Base-by-base conservation (phyloP, 2,329 filamentous ascomycete species). In the Ciborinia camelliae region DNA sequence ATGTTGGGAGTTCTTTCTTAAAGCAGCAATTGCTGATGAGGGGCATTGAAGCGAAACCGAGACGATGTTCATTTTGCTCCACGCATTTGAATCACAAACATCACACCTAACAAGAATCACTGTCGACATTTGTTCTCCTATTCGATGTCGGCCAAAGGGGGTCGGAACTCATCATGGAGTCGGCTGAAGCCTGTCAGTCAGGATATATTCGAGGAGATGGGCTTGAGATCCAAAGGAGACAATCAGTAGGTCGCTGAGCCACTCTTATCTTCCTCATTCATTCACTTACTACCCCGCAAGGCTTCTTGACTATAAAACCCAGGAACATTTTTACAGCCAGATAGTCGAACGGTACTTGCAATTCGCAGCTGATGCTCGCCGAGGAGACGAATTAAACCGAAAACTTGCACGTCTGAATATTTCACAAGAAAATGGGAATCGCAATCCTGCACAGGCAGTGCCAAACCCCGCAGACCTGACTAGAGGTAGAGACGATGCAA, bases 161-260 rank as follows among this genome's bases (percentile, higher is more conserved):
- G 68, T 69, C 77, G 79, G 66, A 73, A 77, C 47, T 72, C 75
- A 48, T 84, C 86, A 55, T 91, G 89, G 86, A 85, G 84, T 66
- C 83, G 90, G 68, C 80, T 96, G 68, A 92, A 90, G 76, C 89
- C 90, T 15, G 83, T 88, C 66, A 85, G 89, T 52, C 80, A 86
- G 65, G 92, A 97, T 76, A 86, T 90, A 18, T 81, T 98, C 35
- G 90, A 96, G 71, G 84, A 82, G 66, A 90, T 96, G 70, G 93
- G 94, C 1, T 82, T 97, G 69, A 91, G 91, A 5, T 97, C 92
- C 2, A 97, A 97, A 75, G 94, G 94, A 61, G 94, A 98, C 76
- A 90, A 83, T 55, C 89, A 90, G 92, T 94, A 81, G 61, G 65
- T 67, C 28, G 62, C 47, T 28, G 30, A 32, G 15, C 23, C 43